A percentile compares a stretch with the other conserved stretches of the same genome.
Conservation (phyloP, 2,329 filamentous ascomycete species). For the Cladosporium sp. region DNA sequence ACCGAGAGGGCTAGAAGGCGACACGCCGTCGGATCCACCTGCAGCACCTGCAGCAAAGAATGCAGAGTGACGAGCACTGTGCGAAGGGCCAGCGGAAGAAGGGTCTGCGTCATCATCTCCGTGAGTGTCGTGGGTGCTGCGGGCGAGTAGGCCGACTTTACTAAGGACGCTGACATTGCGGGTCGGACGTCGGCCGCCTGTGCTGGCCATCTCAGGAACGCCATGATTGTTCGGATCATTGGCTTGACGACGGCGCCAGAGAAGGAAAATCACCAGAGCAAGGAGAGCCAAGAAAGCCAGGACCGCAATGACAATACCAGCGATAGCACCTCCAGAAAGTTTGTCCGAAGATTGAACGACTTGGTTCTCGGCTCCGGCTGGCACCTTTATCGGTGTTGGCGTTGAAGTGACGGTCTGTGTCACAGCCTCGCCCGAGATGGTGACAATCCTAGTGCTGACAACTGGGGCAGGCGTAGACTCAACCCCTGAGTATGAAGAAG, state of each 20-base stretch:
- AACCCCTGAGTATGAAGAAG: slow-evolving; percentile 14
- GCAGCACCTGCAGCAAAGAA: slow-evolving; percentile 25
- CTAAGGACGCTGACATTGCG: slow-evolving; percentile 47
- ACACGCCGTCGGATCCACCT: slow-evolving; percentile 22
- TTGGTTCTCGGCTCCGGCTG: slow-evolving; percentile 19
- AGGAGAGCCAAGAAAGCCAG: slow-evolving; percentile 36
- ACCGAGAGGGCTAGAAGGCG: slow-evolving; percentile 29
- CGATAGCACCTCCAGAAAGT: slow-evolving; percentile 42
- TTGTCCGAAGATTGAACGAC: slow-evolving; percentile 11
- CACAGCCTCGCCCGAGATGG: slow-evolving; percentile 39
- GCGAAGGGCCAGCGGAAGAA: slow-evolving; percentile 16
- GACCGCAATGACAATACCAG: slow-evolving; percentile 43
- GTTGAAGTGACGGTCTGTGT: slow-evolving; percentile 43
- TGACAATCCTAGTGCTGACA: slow-evolving; percentile 37
- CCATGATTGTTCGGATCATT: neutral
- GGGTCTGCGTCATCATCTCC: slow-evolving; percentile 18
- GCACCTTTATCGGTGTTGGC: slow-evolving; percentile 31
- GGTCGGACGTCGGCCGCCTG: slow-evolving; percentile 15
- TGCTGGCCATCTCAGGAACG: slow-evolving; percentile 10
- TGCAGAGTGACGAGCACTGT: slow-evolving; percentile 31
- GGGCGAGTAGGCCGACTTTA: slow-evolving; percentile 42
- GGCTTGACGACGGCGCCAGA: slow-evolving; percentile 29
- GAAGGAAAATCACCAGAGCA: slow-evolving; percentile 35
- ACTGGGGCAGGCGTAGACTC: slow-evolving; percentile 27
- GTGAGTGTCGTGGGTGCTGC: slow-evolving; percentile 11